Conservation (phyloP, 441 rosid species). For the Syzygium syzygioides region DNA sequence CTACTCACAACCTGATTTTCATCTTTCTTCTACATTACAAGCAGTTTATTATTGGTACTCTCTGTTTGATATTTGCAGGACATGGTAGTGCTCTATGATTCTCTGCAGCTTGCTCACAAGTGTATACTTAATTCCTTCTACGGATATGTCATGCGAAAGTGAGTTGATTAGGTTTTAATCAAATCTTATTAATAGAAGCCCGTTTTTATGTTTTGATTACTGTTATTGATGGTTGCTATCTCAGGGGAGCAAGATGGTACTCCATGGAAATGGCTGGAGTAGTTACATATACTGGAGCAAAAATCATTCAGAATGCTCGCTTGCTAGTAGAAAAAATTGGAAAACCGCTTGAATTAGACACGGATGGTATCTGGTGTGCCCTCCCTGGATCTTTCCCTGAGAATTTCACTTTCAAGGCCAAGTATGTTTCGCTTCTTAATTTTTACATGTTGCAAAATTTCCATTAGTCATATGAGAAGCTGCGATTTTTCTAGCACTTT, state of each 20-base stretch:
- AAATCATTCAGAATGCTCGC: constrained; percentile 96
- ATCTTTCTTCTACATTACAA: not conserved
- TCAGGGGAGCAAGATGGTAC: constrained; percentile 99
- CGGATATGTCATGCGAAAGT: constrained; percentile 99
- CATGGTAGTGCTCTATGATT: constrained; percentile 98
- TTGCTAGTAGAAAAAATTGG: constrained; percentile 95
- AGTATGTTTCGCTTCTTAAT: constrained; percentile 44
- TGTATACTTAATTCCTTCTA: constrained; percentile 97
- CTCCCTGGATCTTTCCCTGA: constrained; percentile 99
- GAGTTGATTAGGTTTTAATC: constrained; percentile 26
- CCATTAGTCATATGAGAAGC: not conserved
- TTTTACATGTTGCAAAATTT: not conserved
- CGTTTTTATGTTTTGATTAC: constrained; percentile 7
- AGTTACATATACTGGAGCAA: constrained; percentile 98
- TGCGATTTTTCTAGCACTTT: not conserved
- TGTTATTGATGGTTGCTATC: constrained; percentile 24
- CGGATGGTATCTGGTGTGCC: constrained; percentile 98
- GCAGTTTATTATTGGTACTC: not conserved
- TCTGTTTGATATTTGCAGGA: constrained; percentile 51
- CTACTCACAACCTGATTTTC: not conserved
- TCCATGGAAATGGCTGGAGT: constrained; percentile 99
- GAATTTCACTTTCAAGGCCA: constrained; percentile 87
- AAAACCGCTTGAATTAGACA: constrained; percentile 98
- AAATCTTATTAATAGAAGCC: constrained; percentile 2
- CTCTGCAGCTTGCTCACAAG: constrained; percentile 98